These are phyloP conservation scores for Globisporangium barbulae DNA, from an alignment of 352 stramenopile species.

Conservation along the genomic window DNA sequence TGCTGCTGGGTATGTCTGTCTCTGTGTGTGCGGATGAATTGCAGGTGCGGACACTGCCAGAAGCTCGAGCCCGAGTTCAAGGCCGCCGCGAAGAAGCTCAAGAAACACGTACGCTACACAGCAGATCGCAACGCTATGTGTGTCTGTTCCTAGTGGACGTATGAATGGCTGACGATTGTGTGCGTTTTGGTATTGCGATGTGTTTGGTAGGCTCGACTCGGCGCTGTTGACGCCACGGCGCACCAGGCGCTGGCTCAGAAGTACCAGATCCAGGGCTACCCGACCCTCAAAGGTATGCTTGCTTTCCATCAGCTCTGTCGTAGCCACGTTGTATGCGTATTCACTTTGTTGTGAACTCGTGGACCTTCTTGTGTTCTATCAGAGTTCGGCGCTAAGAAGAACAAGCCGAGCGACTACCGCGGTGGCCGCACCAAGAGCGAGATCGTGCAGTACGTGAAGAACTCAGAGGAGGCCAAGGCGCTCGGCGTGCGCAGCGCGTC, in stretches of 20 bases:
- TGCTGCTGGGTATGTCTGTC: neutral
- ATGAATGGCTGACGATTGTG: neutral
- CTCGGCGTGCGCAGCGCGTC: slow-evolving; percentile 51
- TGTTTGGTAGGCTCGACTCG: slow-evolving; percentile 56
- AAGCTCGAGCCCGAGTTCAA: slow-evolving; percentile 89
- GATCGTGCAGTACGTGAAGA: slow-evolving; percentile 74
- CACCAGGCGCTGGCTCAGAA: slow-evolving; percentile 65
- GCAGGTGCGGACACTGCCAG: slow-evolving; percentile 91
- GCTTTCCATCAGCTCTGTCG: neutral
- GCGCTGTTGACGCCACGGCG: slow-evolving; percentile 61
- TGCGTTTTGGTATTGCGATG: neutral
- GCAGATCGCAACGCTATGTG: neutral
- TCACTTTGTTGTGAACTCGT: neutral
- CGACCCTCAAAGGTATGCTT: slow-evolving; percentile 66
- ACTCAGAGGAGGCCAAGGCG: slow-evolving; percentile 63
- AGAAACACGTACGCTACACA: slow-evolving; percentile 45
- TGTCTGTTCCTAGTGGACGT: neutral
- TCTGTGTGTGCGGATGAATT: neutral
- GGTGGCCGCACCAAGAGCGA: slow-evolving; percentile 55
- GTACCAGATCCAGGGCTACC: slow-evolving; percentile 75
- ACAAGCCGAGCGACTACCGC: slow-evolving; percentile 69
- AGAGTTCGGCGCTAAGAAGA: slow-evolving; percentile 83
- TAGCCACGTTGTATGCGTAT: neutral
- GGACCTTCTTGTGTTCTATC: neutral
- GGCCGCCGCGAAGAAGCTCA: slow-evolving; percentile 81